Base-by-base conservation (phyloP, 1,139 yeast genomes). In the Saccharomyces hybrid region DNA sequence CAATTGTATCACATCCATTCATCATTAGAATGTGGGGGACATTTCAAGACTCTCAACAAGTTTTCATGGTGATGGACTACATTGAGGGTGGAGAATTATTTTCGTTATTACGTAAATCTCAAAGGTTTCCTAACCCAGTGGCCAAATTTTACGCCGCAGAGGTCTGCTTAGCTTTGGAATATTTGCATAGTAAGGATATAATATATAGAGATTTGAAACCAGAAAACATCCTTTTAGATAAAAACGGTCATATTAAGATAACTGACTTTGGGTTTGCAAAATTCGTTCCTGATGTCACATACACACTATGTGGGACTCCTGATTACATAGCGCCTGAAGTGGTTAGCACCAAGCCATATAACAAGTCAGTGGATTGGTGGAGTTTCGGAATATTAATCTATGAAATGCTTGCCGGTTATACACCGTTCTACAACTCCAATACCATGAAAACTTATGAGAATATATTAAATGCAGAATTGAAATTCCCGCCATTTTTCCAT, bases 321-420 rank as follows among this genome's bases (percentile, higher is more conserved):
- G 98, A 91, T 71, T 91, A 91, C 72, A 91, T 91, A 67, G 98
- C 98, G 1, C 98, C 98, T 2, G 98, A 91, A 71, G 98, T 91
- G 31, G 95, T 93, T 52, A 90, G 97, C 47, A 87, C 97, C 13
- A 90, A 90, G 70, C 97, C 98, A 2, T 93, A 93, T 75, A 91
- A 91, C 74, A 91, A 91, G 73, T 86, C 96, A 13, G 97, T 93
- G 38, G 98, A 93, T 73, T 93, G 98, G 98, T 93, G 98, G 98
- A 88, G 96, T 5, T 82, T 91, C 62, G 98, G 98, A 13, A 88
- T 91, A 51, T 78, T 91, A 60, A 89, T 91, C 48, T 91, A 86
- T 70, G 98, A 91, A 74, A 91, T 91, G 97, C 78, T 93, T 61
- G 88, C 97, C 1, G 99, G 99, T n/a, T 89, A 88, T 73, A 93